Base-by-base conservation (phyloP, 2,329 filamentous ascomycete genomes). In the Dothistroma pini region DNA sequence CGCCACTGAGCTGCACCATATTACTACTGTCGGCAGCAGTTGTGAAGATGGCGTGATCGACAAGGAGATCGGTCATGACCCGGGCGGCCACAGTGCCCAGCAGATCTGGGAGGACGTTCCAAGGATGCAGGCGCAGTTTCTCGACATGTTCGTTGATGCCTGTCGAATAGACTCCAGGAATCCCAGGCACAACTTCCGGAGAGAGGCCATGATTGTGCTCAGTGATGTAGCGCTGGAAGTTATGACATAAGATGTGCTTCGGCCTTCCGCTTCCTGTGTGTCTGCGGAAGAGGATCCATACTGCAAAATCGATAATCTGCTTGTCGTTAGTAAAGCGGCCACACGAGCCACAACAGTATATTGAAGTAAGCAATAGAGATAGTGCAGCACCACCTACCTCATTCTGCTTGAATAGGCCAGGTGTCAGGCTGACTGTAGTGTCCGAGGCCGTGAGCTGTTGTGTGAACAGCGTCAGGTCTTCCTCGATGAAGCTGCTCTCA, bases 221-320 rank as follows among this genome's bases (percentile, higher is more conserved):
- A 35, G 66, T 68, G 48, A 74, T 72, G 2, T 75, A 74, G 66
- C 81, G 84, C 68, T 88, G 85, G 69, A 88, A 96, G 25, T 93
- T 93, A 79, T 96, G 88, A 68, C 91, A 93, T 4, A 99, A 83
- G 5, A 96, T 70, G 76, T 97, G 90, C 55, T 84, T 83, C 1
- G 89, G 87, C 70, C 83, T 84, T 54, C 79, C 74, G 61, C 75
- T 76, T 31, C 74, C 70, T 21, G 72, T 72, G 34, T 80, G 77
- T 67, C 83, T 81, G 12, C 83, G 84, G 74, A 96, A 96, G 1
- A 96, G 79, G 10, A 84, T 81, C 85, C 89, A 92, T 48, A 97
- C 85, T 16, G 78, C 76, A 62, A 79, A 81, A 65, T 82, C 76
- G 32, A 82, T 78, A 66, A 79, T 75, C 79, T 82, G 56, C 53